phyloP scores from a whole-genome alignment of 768 basidiomycete genomes.

The Tephrocybe sp. region DNA sequence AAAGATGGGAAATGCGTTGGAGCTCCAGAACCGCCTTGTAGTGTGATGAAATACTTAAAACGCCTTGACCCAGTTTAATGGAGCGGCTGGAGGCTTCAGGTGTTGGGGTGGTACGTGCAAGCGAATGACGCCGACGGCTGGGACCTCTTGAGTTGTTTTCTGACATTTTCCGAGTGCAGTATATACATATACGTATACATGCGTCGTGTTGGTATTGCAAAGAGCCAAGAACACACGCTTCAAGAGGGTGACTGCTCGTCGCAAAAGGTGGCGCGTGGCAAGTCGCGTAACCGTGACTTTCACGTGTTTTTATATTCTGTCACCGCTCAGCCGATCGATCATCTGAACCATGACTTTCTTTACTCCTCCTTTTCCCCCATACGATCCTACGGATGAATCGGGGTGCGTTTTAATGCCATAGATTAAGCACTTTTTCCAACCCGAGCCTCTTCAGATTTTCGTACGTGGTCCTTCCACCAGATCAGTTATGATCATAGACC shows the following conservation, averaged over 20 bases:
- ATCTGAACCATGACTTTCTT: constrained; percentile 30
- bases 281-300: constrained; percentile 8
- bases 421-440: not conserved
- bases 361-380: constrained; percentile 61
- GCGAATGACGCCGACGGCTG: too few species aligned
- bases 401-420: constrained; percentile 41
- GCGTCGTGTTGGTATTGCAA: too few species aligned
- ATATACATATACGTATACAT: too few species aligned
- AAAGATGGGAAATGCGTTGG: constrained; percentile 12
- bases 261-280: too few species aligned
- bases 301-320: constrained; percentile 2
- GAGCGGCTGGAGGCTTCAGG: too few species aligned
- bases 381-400: constrained; percentile 69
- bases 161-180: not conserved
- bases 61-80: too few species aligned
- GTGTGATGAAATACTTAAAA: not conserved
- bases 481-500: not conserved
- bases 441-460: constrained; percentile 52
- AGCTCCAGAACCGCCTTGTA: constrained; percentile 3
- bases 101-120: too few species aligned
- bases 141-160: not conserved
- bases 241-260: too few species aligned
- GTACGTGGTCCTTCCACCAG: constrained; percentile 37
- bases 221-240: too few species aligned
- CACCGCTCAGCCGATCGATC: not conserved